Base-by-base conservation (phyloP, 495 filamentous ascomycete genomes). In the Cairneyella variabilis region DNA sequence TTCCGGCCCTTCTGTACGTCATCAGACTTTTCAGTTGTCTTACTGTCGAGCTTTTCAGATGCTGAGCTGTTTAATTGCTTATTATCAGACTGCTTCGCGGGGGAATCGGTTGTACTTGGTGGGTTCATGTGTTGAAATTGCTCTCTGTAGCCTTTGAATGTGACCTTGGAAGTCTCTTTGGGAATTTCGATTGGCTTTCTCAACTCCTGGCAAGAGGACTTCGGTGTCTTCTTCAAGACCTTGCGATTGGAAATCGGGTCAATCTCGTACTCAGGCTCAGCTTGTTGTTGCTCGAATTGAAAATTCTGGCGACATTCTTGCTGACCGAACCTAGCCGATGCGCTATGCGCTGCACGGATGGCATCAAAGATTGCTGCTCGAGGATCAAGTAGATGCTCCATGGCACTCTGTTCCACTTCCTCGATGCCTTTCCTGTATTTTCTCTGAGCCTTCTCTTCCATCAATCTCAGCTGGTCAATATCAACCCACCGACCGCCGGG, bases 241-340 rank as follows among this genome's bases (percentile, higher is more conserved):
- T 75, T 81, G n/a, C 77, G 74, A 57, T 80, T 81, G 17, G 79
- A 80, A 51, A 84, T 83, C n/a, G 79, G 79, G 59, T 84, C 80
- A 42, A 83, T 80, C 16, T 70, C 59, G 42, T 74, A 81, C 3
- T 74, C 76, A 1, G 54, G 36, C 1, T 46, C 46, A 12, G 42
- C 20, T 8, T 36, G 16, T 9, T 46, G 22, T 28, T 28, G 30
- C 5, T 48, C 23, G 12, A 18, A 14, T 12, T 56, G 14, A 11
- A 52, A 17, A 38, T 23, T 42, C 18, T 38, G 32, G 11, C 45
- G 32, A 26, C 50, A 51, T 5, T 7, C 39, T 51, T 59, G 38
- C 3, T 50, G 38, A 22, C 30, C 20, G 18, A 55, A 56, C 2
- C 25, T 26, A 22, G 47, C 21, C 4, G 32, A 32, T 2, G 50